phyloP scores from a whole-genome alignment of 805 yeast genomes.

The Candida chilensis region DNA sequence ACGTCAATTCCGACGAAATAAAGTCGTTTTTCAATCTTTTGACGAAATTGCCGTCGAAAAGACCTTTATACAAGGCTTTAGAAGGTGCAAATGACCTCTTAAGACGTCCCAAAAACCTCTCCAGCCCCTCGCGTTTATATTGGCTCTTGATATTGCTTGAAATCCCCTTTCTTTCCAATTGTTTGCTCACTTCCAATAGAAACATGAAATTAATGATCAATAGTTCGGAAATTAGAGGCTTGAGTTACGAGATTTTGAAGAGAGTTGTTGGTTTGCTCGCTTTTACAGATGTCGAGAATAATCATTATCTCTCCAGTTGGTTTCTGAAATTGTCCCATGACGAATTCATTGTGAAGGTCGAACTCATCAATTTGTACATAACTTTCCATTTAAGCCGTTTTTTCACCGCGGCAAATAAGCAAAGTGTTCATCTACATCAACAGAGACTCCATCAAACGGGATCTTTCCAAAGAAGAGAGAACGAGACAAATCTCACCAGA shows the following conservation, averaged over 20 bases:
- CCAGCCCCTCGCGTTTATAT: slow-evolving; percentile 31
- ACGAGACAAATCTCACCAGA: too few species aligned
- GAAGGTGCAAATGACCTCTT: slow-evolving; percentile 41
- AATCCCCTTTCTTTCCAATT: slow-evolving; percentile 50
- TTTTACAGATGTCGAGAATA: slow-evolving; percentile 26
- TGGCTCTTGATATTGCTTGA: slow-evolving; percentile 65
- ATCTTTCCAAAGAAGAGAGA: too few species aligned
- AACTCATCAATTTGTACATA: slow-evolving; percentile 64
- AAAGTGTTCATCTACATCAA: neutral
- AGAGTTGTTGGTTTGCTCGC: slow-evolving; percentile 63
- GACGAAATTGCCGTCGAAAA: slow-evolving; percentile 43
- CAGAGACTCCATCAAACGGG: too few species aligned
- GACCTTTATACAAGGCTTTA: slow-evolving; percentile 51
- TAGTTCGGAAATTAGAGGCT: slow-evolving; percentile 40
- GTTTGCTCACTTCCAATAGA: slow-evolving; percentile 24
- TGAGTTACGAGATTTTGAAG: slow-evolving; percentile 64
- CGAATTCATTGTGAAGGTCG: slow-evolving; percentile 45
- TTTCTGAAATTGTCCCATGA: slow-evolving; percentile 32
- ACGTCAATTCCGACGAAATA: slow-evolving; percentile 41
- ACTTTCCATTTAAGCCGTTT: slow-evolving; percentile 64
- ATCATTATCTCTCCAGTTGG: slow-evolving; percentile 46
- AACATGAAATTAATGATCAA: slow-evolving; percentile 18
- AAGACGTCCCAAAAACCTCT: slow-evolving; percentile 34
- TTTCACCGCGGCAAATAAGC: slow-evolving; percentile 13
- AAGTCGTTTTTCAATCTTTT: slow-evolving; percentile 35